phyloP scores from a whole-genome alignment of 1,284 basidiomycete species.

The Rhodotorula sp. region DNA sequence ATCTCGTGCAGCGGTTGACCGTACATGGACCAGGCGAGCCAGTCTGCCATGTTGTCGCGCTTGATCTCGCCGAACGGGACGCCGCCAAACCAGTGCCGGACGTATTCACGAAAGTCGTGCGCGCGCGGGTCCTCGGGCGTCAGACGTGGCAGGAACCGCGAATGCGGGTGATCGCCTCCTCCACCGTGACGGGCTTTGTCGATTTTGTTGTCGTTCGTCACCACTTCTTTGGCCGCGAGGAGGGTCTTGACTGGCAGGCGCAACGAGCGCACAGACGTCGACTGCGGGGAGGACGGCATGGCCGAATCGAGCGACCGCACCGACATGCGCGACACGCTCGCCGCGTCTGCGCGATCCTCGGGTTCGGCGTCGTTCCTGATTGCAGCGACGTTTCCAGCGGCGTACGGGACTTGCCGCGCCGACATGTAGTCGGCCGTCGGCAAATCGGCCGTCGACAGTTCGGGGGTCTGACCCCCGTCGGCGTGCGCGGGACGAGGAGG shows the following conservation, averaged over 20 bases:
- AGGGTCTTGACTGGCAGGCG: not conserved
- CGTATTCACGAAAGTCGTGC: slow-evolving; percentile 68
- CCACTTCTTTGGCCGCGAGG: not conserved
- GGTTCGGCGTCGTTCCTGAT: not conserved
- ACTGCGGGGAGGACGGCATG: slow-evolving; percentile 6
- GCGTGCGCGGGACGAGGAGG: not conserved
- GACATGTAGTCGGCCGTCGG: slow-evolving; percentile 18
- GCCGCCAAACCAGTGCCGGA: slow-evolving; percentile 61
- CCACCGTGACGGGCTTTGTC: not conserved
- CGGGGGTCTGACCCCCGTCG: slow-evolving; percentile 27
- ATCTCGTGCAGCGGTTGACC: slow-evolving; percentile 24
- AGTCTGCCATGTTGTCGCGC: slow-evolving; percentile 65
- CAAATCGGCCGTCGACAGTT: slow-evolving; percentile 9
- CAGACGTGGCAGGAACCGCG: slow-evolving; percentile 24
- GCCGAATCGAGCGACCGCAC: slow-evolving; percentile 24
- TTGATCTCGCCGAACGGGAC: slow-evolving; percentile 54
- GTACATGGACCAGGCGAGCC: slow-evolving; percentile 81
- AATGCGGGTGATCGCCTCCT: slow-evolving; percentile 7
- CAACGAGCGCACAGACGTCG: not conserved
- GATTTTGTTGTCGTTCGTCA: not conserved
- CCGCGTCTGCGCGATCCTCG: too few relatives aligned
- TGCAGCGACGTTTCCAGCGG: not conserved
- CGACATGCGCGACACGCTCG: slow-evolving; percentile 14
- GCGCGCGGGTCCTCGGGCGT: slow-evolving; percentile 64
- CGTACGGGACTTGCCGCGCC: slow-evolving; percentile 4